Conservation (phyloP, 2,329 filamentous ascomycete species). For the Seiridium cupressi region DNA sequence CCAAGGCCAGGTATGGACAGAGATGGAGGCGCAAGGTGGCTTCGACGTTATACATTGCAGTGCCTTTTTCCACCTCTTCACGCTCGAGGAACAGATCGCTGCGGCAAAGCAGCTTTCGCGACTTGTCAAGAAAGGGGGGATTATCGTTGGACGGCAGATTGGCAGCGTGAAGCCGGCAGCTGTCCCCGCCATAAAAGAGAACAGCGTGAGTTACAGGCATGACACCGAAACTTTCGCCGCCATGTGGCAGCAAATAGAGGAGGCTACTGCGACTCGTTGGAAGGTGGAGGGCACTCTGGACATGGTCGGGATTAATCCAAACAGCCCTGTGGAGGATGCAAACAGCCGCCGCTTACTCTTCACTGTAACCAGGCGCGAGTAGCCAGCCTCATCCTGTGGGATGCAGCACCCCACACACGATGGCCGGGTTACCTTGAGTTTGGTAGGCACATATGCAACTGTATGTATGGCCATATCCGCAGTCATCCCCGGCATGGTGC, state of each 20-base stretch:
- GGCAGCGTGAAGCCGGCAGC: constrained; percentile 15
- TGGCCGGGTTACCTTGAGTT: no score
- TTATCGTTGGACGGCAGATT: constrained; percentile 18
- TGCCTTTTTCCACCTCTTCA: constrained; percentile 23
- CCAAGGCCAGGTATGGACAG: constrained; percentile 6
- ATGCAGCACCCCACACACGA: no score
- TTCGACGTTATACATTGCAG: constrained; percentile 23
- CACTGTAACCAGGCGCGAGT: constrained; percentile 13
- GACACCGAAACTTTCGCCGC: neutral
- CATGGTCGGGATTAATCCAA: constrained; percentile 14
- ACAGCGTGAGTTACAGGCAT: constrained; percentile 6
- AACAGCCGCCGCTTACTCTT: constrained; percentile 17
- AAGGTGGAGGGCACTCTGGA: constrained; percentile 13
- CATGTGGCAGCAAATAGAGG: neutral
- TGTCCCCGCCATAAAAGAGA: constrained; percentile 11
- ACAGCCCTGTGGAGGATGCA: constrained; percentile 13
- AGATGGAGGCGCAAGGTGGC: constrained; percentile 12
- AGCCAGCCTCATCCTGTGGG: no score
- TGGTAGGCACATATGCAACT: no score
- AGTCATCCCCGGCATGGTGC: no score
- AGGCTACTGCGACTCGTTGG: constrained; percentile 15
- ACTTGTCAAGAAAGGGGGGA: constrained; percentile 14
- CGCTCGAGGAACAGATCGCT: constrained; percentile 15
- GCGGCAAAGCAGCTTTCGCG: constrained; percentile 14
- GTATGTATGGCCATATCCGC: no score